Base-by-base conservation (phyloP, 192 early-diverging fungal species). In the Rhizophagus clarus region DNA sequence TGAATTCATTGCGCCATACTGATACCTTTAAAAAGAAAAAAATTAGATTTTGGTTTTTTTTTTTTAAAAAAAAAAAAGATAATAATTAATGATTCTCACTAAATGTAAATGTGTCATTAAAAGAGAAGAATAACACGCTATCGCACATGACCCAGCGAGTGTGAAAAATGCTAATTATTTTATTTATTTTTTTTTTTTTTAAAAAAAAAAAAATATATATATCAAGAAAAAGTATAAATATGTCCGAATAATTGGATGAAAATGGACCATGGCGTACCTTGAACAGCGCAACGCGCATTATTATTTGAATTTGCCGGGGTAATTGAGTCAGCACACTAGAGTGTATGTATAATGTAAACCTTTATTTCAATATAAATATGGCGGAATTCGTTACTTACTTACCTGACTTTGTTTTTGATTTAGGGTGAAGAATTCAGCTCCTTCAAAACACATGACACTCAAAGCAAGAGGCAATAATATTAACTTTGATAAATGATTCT, bases 81-180 rank as follows among this genome's bases (percentile, higher is more conserved):
- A n/a, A 12, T 20, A 51, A 45, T 49, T 68, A 42, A 74, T 20
- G 20, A 20, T 61, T 42, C 47, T 78, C 26, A 78, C 76, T 22
- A 78, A 49, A 68, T 78, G 76, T 34, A 78, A 24, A 45, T 78
- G 76, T 0, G 12, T 24, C 26, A 78, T 78, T 47, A 78, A 47
- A 42, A 78, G 20, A 22, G 76, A 2, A 1, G 76, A 68, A 14
- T 32, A 78, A 22, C 37, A 51, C n/a, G 63, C 45, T 4, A 68
- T 42, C 0, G 76, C 63, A 9, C 49, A 78, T 1, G 64, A 64
- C 10, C 76, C 76, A 6, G 64, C 29, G 4, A 68, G 62, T 12
- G 61, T 22, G 22, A 78, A 66, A 51, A 78, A 68, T 68, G 76
- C 76, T 78, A 34, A 24, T 14, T 31, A 40, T 40, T 40, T 40